A percentile compares a stretch with the other conserved stretches of the same genome.
These are phyloP conservation scores for Diaporthe ampelina DNA, from an alignment of 2,329 filamentous ascomycete genomes.

Conservation along the genomic window DNA sequence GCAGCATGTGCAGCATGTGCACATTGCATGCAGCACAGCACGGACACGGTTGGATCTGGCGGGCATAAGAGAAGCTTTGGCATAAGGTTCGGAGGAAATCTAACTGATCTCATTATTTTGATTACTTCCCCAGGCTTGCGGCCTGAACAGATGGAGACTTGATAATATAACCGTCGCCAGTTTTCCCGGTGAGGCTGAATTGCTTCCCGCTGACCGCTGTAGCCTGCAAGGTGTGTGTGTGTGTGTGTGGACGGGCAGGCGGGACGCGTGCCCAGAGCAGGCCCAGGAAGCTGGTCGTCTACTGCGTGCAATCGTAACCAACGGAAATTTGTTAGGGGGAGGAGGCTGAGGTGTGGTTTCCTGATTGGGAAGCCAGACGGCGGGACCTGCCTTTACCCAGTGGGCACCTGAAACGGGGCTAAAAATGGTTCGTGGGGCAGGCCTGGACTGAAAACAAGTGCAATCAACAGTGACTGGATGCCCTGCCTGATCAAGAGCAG, in stretches of 20 bases:
- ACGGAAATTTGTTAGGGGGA: slow-evolving; percentile 28
- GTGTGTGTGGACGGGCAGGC: too few relatives aligned
- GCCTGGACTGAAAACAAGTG: slow-evolving; percentile 21
- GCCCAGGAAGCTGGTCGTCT: too few relatives aligned
- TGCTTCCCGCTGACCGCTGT: neutral
- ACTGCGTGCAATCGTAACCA: neutral
- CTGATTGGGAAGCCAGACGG: slow-evolving; percentile 2
- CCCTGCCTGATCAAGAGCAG: neutral
- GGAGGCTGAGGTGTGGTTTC: slow-evolving; percentile 17
- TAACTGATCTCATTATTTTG: slow-evolving; percentile 18
- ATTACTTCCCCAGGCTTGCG: slow-evolving; percentile 11
- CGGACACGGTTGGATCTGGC: neutral
- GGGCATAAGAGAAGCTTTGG: slow-evolving; percentile 14
- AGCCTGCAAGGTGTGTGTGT: neutral
- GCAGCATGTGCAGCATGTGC: too few relatives aligned
- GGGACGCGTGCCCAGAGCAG: too few relatives aligned
- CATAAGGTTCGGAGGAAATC: slow-evolving; percentile 30
- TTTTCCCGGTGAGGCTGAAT: slow-evolving; percentile 30
- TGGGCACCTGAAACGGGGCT: slow-evolving; percentile 25
- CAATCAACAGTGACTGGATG: slow-evolving; percentile 2
- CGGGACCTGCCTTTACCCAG: slow-evolving; percentile 2
- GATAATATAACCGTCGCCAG: slow-evolving; percentile 18
- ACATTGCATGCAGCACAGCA: neutral
- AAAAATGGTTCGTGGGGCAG: slow-evolving; percentile 31
- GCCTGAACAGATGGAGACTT: neutral